Conservation (phyloP, 345 rosid species). For the Rhodamnia rubescens region DNA sequence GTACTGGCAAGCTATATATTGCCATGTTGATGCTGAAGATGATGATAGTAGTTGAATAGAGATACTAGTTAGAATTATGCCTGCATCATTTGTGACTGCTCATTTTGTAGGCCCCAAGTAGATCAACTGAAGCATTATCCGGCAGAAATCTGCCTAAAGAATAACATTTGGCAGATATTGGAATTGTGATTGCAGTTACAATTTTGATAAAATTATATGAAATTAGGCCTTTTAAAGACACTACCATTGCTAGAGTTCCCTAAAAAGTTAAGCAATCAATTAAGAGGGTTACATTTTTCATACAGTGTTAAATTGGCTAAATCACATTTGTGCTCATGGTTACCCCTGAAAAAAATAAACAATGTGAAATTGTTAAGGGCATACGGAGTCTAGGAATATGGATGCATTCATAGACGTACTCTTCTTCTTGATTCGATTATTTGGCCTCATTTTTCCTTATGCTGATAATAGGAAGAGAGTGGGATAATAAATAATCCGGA, state of each 20-base stretch:
- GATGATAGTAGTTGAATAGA: background rate
- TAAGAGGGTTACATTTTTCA: background rate
- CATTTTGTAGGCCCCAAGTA: background rate
- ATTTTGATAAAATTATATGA: background rate
- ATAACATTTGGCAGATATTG: background rate
- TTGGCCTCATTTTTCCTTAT: background rate
- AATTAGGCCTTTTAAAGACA: background rate
- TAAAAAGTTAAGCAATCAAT: background rate
- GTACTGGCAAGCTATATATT: background rate
- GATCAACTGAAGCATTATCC: background rate
- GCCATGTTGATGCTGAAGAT: background rate
- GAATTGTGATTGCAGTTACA: background rate
- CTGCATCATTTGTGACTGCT: background rate
- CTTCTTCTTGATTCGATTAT: background rate
- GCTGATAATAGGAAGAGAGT: slow-evolving; percentile 25
- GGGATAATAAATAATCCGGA: slow-evolving; percentile 12
- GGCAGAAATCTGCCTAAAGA: background rate
- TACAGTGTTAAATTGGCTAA: background rate
- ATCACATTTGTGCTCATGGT: background rate
- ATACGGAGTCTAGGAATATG: background rate
- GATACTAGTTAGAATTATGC: background rate
- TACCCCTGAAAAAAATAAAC: background rate
- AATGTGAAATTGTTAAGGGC: background rate
- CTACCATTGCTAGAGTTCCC: background rate
- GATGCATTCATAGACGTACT: background rate